Evolutionary conservation across 1,284 basidiomycete species (phyloP).

Genomic region (Tilletiaria anomala): DNA sequence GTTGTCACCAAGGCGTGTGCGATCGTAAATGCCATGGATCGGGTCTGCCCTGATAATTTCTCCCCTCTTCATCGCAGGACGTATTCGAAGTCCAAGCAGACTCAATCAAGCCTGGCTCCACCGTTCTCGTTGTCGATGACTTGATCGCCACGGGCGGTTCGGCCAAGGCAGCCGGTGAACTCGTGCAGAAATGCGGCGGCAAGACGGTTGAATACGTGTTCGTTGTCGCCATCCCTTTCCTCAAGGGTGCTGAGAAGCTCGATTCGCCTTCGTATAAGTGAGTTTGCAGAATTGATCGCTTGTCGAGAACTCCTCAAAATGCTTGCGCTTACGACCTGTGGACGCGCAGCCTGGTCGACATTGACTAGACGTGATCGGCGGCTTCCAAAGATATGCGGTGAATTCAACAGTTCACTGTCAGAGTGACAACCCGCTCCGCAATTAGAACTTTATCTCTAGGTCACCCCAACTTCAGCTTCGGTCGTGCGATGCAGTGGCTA

Average conservation of each 20-base stretch:
- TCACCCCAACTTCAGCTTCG: too few relatives aligned
- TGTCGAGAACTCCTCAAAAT: not conserved
- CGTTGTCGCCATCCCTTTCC: conserved; percentile 72
- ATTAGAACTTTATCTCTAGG: too few relatives aligned
- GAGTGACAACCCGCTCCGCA: too few relatives aligned
- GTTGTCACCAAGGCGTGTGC: too few relatives aligned
- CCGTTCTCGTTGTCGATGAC: conserved; percentile 81
- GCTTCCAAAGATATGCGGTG: too few relatives aligned
- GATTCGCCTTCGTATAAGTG: conserved; percentile 58
- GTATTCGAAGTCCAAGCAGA: conserved; percentile 86
- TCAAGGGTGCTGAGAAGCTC: conserved; percentile 63
- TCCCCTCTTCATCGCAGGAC: conserved; percentile 47
- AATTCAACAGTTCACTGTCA: too few relatives aligned
- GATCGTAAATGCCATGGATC: not conserved
- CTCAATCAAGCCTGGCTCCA: conserved; percentile 64
- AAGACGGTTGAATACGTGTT: conserved; percentile 85
- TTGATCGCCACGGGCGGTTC: conserved; percentile 94
- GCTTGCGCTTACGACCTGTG: not conserved
- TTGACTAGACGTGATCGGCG: not conserved
- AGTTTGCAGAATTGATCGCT: conserved; percentile 6
- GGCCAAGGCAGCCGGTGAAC: conserved; percentile 80
- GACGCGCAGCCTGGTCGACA: conserved; percentile 1
- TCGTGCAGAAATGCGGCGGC: conserved; percentile 67
- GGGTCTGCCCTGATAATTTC: not conserved
- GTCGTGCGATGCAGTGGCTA: too few relatives aligned